phyloP scores from a whole-genome alignment of 1,284 basidiomycete genomes.

The Xerocomus cyaneibrunnescens region DNA sequence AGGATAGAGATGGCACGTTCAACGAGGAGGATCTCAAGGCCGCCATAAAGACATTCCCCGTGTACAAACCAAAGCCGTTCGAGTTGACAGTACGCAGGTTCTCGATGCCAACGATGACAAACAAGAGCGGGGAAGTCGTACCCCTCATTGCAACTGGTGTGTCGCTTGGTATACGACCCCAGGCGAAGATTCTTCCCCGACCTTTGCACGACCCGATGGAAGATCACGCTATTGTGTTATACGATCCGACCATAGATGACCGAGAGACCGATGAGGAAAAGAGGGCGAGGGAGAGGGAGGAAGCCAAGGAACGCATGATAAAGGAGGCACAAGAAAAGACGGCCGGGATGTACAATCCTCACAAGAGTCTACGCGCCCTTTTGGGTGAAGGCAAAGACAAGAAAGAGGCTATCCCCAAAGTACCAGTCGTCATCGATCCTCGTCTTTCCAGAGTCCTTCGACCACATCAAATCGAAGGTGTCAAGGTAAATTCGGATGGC shows the following conservation, averaged over 20 bases:
- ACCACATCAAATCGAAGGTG: conserved; percentile 98
- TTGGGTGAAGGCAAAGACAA: conserved; percentile 77
- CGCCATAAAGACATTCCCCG: conserved; percentile 75
- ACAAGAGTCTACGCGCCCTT: conserved; percentile 86
- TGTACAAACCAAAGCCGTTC: conserved; percentile 83
- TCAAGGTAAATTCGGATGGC: conserved; percentile 64
- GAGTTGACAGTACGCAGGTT: conserved; percentile 66
- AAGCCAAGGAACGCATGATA: conserved; percentile 60
- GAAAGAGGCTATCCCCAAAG: conserved; percentile 71
- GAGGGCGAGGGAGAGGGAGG: conserved; percentile 67
- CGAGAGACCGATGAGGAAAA: conserved; percentile 84
- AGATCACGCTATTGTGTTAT: conserved; percentile 96
- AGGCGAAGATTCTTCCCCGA: conserved; percentile 81
- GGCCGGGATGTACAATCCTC: conserved; percentile 78
- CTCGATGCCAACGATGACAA: conserved; percentile 85
- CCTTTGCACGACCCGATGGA: conserved; percentile 97
- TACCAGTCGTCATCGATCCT: conserved; percentile 97
- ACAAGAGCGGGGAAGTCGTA: conserved; percentile 74
- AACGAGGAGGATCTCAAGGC: conserved; percentile 59
- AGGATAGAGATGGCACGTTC: conserved; percentile 52
- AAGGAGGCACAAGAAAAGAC: conserved; percentile 68
- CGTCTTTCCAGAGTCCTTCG: conserved; percentile 83
- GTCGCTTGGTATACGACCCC: conserved; percentile 86
- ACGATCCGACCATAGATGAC: conserved; percentile 95
- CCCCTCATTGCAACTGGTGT: conserved; percentile 65